Evolutionary conservation across 345 rosid genomes (phyloP), one percentile per base, ranked within the genome.

Genomic region (Pistacia atlantica): DNA sequence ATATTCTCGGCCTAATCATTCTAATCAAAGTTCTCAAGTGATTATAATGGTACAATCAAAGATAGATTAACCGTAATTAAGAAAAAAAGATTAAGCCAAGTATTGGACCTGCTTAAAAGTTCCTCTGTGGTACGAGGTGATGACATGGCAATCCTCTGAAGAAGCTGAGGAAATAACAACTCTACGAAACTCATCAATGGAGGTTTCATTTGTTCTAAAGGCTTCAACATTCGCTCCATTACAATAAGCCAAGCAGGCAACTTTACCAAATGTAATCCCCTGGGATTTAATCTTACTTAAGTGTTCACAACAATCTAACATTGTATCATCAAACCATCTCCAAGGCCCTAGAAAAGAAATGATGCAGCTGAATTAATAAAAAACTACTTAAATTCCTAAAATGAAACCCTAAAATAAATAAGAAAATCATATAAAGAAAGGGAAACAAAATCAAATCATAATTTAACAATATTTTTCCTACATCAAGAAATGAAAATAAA

Each of bases 311-410:
- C 85, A 85, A 78, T 85, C 84, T 65, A 85, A 74, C 86, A 80
- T 82, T 0, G 88, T 60, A 65, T 80, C 88, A 69, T 80, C 84
- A 54, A 85, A 82, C 86, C 88, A 85, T 74, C 88, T 80, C 82
- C 84, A 82, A 33, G 81, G 80, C 8, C 86, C 86, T 85, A 80
- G 4, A 65, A 65, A 31, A 31, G 33, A 31, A 3, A 14, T 4
- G 18, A 51, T 25, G 25, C 25, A 25, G 25, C 25, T 25, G 25
- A 25, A 25, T 25, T 25, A 25, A 25, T 25, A 25, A 25, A 25
- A 25, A 25, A 25, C 25, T 25, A 25, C 25, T 25, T 25, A 25
- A 25, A 25, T 25, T 25, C 25, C 25, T 25, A 25, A 25, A 25
- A 25, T 25, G 25, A 25, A 25, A 25, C 25, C 25, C 25, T 25